Evolutionary conservation across 148 eudicot genomes (phyloP).

Genomic region (Chenopodium formosanum): DNA sequence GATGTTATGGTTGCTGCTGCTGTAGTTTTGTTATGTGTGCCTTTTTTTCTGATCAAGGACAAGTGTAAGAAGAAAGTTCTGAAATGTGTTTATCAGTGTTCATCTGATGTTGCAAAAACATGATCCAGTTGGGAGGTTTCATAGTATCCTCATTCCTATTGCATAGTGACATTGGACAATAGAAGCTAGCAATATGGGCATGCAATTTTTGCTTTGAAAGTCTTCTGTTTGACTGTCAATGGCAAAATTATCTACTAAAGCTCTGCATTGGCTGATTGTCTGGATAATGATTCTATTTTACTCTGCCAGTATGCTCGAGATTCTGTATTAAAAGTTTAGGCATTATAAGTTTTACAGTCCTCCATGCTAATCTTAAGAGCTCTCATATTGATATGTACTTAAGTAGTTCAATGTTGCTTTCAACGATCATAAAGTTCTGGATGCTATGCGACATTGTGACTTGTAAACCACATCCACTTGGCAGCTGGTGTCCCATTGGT

Average conservation of each 20-base stretch:
- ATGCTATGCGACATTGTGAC: slow-evolving; percentile 95
- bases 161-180: slow-evolving; percentile 94
- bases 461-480: slow-evolving; percentile 91
- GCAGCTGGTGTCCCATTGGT: slow-evolving; percentile 85
- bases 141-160: slow-evolving; percentile 8
- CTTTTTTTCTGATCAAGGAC: neutral
- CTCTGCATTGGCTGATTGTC: slow-evolving; percentile 6
- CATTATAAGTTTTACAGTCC: slow-evolving; percentile 75
- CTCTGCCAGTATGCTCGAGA: slow-evolving; percentile 77
- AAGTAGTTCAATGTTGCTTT: slow-evolving; percentile 82
- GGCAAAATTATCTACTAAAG: slow-evolving; percentile 68
- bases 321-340: slow-evolving; percentile 79
- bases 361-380: slow-evolving; percentile 90
- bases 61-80: neutral
- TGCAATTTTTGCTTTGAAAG: slow-evolving; percentile 85
- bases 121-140: neutral
- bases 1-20: neutral
- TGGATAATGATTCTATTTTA: neutral
- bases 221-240: slow-evolving; percentile 91
- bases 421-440: slow-evolving; percentile 88
- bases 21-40: neutral
- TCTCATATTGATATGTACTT: slow-evolving; percentile 77
- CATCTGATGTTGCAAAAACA: neutral
- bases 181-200: slow-evolving; percentile 92
- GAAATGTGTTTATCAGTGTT: neutral